Evolutionary conservation across 129 eudicot species (phyloP).

Genomic region (Flaveria linearis): DNA sequence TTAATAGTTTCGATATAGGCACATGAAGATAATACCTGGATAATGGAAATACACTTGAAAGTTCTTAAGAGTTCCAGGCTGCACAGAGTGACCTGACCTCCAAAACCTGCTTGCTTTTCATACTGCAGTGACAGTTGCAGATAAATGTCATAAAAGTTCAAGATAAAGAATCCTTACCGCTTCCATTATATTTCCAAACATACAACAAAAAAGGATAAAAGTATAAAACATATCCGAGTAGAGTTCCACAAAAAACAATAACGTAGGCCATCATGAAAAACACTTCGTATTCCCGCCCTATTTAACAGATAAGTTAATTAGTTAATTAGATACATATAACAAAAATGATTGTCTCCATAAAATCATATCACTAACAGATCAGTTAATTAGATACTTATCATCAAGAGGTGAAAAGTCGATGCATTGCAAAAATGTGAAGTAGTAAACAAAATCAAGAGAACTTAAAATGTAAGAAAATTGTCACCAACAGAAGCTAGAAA

Average conservation of each 20-base stretch:
- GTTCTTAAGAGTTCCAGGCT: slow-evolving; percentile 37
- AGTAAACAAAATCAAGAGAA: slow-evolving; percentile 51
- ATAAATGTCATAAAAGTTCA: slow-evolving; percentile 42
- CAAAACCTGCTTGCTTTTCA: slow-evolving; percentile 43
- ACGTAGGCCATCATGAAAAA: too few species aligned
- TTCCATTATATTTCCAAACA: not conserved
- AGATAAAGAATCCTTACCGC: slow-evolving; percentile 16
- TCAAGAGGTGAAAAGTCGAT: too few species aligned
- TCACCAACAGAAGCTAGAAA: slow-evolving; percentile 80
- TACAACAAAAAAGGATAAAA: too few species aligned
- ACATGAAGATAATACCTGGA: slow-evolving; percentile 41
- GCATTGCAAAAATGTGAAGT: slow-evolving; percentile 19
- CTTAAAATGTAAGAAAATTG: slow-evolving; percentile 48
- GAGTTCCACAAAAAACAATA: too few species aligned
- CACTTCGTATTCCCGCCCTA: too few species aligned
- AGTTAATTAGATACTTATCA: too few species aligned
- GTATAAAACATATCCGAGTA: too few species aligned
- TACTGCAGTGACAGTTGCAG: slow-evolving; percentile 71
- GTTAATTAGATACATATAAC: too few species aligned
- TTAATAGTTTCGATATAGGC: not conserved
- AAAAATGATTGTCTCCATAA: too few species aligned
- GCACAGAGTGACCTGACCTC: slow-evolving; percentile 34
- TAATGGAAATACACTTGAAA: slow-evolving; percentile 33
- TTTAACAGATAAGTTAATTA: too few species aligned
- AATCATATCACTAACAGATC: too few species aligned